Percentiles rank a stretch among this genome's conserved stretches.
Evolutionary conservation across 768 basidiomycete species (phyloP).

Genomic region (Lactarius evosmus): DNA sequence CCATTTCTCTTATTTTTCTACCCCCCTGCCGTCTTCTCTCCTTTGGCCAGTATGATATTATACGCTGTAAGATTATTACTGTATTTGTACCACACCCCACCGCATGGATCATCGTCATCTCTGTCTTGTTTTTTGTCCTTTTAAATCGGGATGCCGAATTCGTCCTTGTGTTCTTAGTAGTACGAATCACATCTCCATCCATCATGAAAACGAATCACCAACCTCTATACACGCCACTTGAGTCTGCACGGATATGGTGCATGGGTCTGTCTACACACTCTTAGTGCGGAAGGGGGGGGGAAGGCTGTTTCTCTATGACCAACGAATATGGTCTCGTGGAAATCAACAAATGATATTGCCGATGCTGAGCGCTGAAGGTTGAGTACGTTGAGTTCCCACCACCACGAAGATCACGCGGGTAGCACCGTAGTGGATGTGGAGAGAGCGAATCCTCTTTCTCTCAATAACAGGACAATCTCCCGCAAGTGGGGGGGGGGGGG

Average conservation of each 20-base stretch:
- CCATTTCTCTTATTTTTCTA: neutral
- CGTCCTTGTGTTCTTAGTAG: neutral
- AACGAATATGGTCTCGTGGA: too few relatives aligned
- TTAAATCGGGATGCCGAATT: constrained; percentile 1
- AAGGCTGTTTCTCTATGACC: neutral
- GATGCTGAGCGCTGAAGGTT: too few relatives aligned
- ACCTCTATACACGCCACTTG: neutral
- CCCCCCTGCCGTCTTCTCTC: neutral
- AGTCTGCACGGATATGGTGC: neutral
- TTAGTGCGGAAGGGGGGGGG: too few relatives aligned
- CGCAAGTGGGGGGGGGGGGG: too few relatives aligned
- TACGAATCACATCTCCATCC: neutral
- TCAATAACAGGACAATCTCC: too few relatives aligned
- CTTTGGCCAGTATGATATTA: neutral
- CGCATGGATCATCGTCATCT: constrained; percentile 6
- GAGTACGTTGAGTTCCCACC: too few relatives aligned
- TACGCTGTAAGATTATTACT: constrained; percentile 21
- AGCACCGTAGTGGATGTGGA: too few relatives aligned
- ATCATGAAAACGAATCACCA: neutral
- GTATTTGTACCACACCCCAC: constrained; percentile 16
- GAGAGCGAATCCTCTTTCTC: too few relatives aligned
- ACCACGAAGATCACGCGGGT: too few relatives aligned
- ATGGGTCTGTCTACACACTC: neutral
- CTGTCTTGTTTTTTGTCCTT: neutral
- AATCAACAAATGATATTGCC: too few relatives aligned